phyloP scores from a whole-genome alignment of 2,329 filamentous ascomycete species.

The Trichoderma simmonsii region DNA sequence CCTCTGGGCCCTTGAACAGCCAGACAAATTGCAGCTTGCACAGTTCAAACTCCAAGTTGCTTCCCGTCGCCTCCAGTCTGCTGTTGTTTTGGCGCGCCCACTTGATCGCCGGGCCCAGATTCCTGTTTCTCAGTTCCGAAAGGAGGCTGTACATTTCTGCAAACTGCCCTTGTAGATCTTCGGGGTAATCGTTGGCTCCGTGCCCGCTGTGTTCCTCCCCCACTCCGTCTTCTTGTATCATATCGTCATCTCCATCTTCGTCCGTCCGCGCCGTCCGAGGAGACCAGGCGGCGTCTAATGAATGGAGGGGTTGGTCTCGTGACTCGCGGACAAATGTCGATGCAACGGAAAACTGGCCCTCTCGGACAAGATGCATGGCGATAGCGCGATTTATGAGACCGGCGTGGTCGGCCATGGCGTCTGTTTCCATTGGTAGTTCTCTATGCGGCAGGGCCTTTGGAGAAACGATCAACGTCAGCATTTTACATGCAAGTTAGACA shows the following conservation, averaged over 20 bases:
- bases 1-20: conserved; percentile 66
- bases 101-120: conserved; percentile 77
- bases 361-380: conserved; percentile 91
- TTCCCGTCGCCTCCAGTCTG: conserved; percentile 75
- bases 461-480: not conserved
- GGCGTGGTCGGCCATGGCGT: conserved; percentile 72
- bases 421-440: conserved; percentile 72
- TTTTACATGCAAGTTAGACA: not conserved
- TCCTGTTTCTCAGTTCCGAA: conserved; percentile 67
- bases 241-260: conserved; percentile 34
- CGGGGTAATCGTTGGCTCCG: conserved; percentile 30
- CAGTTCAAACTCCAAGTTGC: conserved; percentile 93
- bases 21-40: conserved; percentile 86
- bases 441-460: conserved; percentile 44
- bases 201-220: conserved; percentile 26
- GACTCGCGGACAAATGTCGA: conserved; percentile 78
- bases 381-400: conserved; percentile 87
- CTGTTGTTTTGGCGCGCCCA: conserved; percentile 75
- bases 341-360: conserved; percentile 88
- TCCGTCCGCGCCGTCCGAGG: conserved; percentile 21
- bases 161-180: conserved; percentile 75
- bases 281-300: conserved; percentile 20
- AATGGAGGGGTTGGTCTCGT: conserved; percentile 34
- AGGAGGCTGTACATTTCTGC: conserved; percentile 88
- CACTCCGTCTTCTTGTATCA: conserved; percentile 28